Conservation (phyloP, 176 grass and related monocot species). For the Zoysia pacifica region DNA sequence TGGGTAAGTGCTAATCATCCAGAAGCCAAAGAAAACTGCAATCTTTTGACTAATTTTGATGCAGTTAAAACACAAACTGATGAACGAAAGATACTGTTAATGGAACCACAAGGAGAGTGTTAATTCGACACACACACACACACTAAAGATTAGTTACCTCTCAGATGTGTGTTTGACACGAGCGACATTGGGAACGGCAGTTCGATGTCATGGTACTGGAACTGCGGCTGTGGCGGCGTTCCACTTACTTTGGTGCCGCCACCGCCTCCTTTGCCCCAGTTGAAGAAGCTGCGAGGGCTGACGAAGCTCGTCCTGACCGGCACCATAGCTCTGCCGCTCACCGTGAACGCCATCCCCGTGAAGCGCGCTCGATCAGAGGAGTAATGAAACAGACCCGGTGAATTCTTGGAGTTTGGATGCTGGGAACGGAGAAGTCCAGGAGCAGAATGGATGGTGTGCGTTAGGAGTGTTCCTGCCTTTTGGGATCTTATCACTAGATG, state of each 20-base stretch:
- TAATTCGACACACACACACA: too few relatives aligned
- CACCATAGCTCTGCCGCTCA: background rate
- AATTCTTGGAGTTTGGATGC: too few relatives aligned
- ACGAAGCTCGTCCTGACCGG: constrained; percentile 43
- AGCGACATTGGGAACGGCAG: constrained; percentile 66
- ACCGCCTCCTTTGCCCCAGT: constrained; percentile 52
- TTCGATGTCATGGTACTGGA: constrained; percentile 65
- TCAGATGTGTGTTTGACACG: constrained; percentile 68
- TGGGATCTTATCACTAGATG: too few relatives aligned
- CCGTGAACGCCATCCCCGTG: constrained; percentile 26
- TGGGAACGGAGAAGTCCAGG: too few relatives aligned
- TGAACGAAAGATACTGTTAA: too few relatives aligned
- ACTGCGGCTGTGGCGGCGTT: constrained; percentile 5
- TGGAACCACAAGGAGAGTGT: background rate
- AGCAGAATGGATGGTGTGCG: too few relatives aligned
- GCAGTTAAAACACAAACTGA: background rate
- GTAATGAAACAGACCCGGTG: too few relatives aligned
- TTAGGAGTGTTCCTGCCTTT: too few relatives aligned
- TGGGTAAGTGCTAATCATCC: too few relatives aligned
- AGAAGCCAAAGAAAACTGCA: too few relatives aligned
- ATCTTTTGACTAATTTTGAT: too few relatives aligned
- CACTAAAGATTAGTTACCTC: background rate
- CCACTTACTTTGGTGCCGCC: background rate
- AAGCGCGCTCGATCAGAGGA: too few relatives aligned
- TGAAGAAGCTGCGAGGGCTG: constrained; percentile 60